phyloP scores from a whole-genome alignment of 129 eudicot species.

The Heracleum sosnowskyi region DNA sequence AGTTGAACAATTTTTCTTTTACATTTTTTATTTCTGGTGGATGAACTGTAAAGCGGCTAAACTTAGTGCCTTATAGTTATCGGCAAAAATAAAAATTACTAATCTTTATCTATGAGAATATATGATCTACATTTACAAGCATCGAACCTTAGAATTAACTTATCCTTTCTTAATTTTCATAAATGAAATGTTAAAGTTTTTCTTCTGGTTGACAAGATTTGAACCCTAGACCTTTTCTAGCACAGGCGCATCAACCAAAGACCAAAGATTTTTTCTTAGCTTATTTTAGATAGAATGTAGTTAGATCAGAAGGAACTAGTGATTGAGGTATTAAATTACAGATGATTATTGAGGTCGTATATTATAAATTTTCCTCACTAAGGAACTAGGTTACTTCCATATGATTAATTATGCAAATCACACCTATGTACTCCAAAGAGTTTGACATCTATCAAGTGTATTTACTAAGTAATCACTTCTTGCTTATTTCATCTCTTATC shows the following conservation, averaged over 20 bases:
- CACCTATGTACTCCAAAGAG: too few relatives aligned
- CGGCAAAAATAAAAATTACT: background rate
- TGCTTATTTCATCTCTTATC: background rate
- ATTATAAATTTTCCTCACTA: too few relatives aligned
- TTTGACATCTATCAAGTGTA: background rate
- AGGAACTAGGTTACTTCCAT: background rate
- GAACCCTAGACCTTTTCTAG: background rate
- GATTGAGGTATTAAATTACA: background rate
- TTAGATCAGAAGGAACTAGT: background rate
- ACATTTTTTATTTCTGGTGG: background rate
- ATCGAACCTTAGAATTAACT: background rate
- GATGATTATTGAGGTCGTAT: background rate
- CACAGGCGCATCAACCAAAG: background rate
- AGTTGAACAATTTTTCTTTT: background rate
- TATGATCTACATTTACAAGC: background rate
- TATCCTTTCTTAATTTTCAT: background rate
- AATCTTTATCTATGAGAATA: background rate
- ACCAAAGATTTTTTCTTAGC: background rate
- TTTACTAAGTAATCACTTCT: background rate
- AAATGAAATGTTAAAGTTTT: background rate
- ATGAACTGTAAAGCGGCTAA: background rate
- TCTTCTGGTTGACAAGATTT: background rate
- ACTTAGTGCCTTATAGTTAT: background rate
- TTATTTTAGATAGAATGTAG: background rate
- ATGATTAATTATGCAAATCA: too few relatives aligned